These are phyloP conservation scores for Lachnellula willkommii DNA, from an alignment of 2,329 filamentous ascomycete species.

Conservation along the genomic window DNA sequence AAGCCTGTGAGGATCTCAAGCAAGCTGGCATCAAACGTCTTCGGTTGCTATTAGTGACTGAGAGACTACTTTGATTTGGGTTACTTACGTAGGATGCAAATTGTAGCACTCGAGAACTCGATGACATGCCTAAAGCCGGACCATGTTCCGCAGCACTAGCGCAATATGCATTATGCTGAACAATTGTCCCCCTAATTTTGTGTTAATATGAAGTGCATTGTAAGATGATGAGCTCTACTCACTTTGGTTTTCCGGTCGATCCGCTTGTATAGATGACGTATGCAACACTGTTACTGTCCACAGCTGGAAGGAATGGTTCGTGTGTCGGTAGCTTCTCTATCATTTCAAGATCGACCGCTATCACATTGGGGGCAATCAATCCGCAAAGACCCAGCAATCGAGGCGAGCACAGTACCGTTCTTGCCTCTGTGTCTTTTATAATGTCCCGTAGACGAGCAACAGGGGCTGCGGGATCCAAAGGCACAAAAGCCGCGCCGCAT, in stretches of 20 bases:
- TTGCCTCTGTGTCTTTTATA: slow-evolving; percentile 4
- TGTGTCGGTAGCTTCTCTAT: not conserved
- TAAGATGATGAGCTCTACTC: not conserved
- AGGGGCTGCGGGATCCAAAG: slow-evolving; percentile 30
- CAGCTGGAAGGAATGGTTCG: not conserved
- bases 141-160: slow-evolving; percentile 5
- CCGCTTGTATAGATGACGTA: slow-evolving; percentile 30
- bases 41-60: not conserved
- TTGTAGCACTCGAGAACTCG: slow-evolving; percentile 3
- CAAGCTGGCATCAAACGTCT: slow-evolving; percentile 39
- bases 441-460: slow-evolving; percentile 21
- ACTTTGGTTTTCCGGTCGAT: slow-evolving; percentile 26
- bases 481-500: slow-evolving; percentile 28
- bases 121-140: not conserved
- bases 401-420: slow-evolving; percentile 10
- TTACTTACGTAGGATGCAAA: slow-evolving; percentile 2
- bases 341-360: slow-evolving; percentile 1
- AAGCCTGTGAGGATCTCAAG: slow-evolving; percentile 30
- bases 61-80: not conserved
- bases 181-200: not conserved
- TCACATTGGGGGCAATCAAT: not conserved
- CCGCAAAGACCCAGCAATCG: not conserved
- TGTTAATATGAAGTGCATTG: not conserved
- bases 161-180: slow-evolving; percentile 19
- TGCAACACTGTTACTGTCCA: slow-evolving; percentile 3